A percentile compares a stretch with the other conserved stretches of the same genome.
These are phyloP conservation scores for Raphanus sativus DNA, from an alignment of 345 rosid genomes.

Conservation along the genomic window DNA sequence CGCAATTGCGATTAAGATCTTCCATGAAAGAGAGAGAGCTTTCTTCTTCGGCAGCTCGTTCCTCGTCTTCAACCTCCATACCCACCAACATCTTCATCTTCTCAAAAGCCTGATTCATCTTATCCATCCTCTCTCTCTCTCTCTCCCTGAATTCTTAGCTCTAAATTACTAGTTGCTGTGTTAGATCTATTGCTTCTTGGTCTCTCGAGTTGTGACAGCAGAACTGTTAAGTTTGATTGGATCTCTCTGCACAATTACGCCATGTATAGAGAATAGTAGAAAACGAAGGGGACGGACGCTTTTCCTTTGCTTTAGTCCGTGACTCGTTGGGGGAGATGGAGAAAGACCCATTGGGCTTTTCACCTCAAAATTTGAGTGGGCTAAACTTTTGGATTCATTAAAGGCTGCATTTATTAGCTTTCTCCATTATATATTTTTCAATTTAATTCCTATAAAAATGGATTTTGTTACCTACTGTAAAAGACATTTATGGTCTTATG, in stretches of 20 bases:
- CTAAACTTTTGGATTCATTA: background rate
- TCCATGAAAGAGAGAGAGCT: conserved; percentile 65
- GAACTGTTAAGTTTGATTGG: conserved; percentile 13
- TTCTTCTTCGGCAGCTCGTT: conserved; percentile 41
- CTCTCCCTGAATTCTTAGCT: background rate
- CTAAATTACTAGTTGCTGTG: background rate
- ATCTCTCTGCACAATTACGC: conserved; percentile 44
- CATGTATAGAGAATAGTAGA: background rate
- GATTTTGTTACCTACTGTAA: too few relatives aligned
- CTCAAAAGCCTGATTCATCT: conserved; percentile 81
- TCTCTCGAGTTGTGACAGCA: background rate
- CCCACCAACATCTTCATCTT: conserved; percentile 91
- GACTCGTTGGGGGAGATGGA: background rate
- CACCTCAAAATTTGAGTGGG: background rate
- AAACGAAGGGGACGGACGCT: background rate
- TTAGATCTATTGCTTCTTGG: conserved; percentile 31
- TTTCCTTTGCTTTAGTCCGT: background rate
- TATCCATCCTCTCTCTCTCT: conserved; percentile 54
- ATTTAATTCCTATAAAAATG: too few relatives aligned
- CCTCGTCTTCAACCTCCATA: conserved; percentile 71
- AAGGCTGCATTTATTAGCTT: background rate
- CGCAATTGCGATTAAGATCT: conserved; percentile 84
- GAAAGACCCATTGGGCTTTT: conserved; percentile 11
- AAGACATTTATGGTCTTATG: too few relatives aligned
- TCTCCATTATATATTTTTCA: background rate